Base-by-base conservation (phyloP, 805 yeast species). In the Candida railenensis region DNA sequence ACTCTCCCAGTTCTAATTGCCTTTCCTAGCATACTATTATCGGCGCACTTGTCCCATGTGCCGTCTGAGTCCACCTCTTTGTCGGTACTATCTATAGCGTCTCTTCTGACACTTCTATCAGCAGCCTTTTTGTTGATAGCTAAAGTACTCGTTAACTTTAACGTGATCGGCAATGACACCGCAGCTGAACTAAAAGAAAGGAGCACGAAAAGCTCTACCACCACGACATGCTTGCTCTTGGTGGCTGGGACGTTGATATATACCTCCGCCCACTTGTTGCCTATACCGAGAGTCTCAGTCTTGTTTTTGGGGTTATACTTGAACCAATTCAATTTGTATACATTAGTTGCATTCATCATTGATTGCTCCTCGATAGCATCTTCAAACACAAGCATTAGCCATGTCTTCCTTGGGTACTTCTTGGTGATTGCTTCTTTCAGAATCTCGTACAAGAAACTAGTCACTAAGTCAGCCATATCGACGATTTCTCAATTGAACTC, bases 1-100 rank as follows among this genome's bases (percentile, higher is more conserved):
- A 57, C 71, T 3, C 51, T 68, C 28, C 74, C 74, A 1, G 61
- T 65, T 21, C 52, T 69, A 22, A 58, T 63, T 40, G 62, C 72
- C 3, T 55, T 66, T 25, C 69, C 71, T 9, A 53, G 65, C 36
- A 46, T 64, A 40, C 55, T 66, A 22, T 44, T 67, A 34, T 57
- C 69, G 37, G 54, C 56, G 38, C 49, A 52, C 19, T 40, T 67
- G 18, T 52, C 65, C 4, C 44, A 47, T 32, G 43, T 43, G 28
- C 25, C 16, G 16, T 30, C 53, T 49, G 19, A 38, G 33, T 34
- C 22, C 22, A 22, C 34, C 5, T 30, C 22, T 5, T 20, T 15
- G 8, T 22, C 45, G 2, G 25, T 37, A 15, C 19, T 38, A 37
- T 43, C 44, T 21, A 50, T 51, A 1, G 28, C 45, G 9, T 42